A percentile compares a stretch with the other conserved stretches of the same genome.
Conservation (phyloP, 2,329 filamentous ascomycete species). For the Pezicula neosporulosa region DNA sequence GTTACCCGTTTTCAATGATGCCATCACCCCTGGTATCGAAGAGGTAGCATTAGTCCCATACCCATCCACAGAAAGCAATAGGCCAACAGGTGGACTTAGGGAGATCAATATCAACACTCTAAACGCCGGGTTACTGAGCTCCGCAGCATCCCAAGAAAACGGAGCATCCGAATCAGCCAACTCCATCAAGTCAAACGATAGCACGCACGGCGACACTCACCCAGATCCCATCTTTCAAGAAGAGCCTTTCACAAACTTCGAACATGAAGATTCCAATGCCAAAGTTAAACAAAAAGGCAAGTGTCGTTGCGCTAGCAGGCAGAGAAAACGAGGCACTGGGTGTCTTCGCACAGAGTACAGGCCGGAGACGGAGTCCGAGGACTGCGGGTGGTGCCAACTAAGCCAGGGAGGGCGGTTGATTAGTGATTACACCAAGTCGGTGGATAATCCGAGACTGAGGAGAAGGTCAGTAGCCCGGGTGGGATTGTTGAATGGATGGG, state of each 20-base stretch:
- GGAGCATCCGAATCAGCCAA: neutral
- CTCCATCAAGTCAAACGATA: neutral
- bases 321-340: constrained; percentile 34
- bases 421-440: too few species aligned
- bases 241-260: constrained; percentile 18
- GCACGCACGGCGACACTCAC: neutral
- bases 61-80: constrained; percentile 16
- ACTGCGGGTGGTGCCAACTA: neutral
- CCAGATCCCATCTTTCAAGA: constrained; percentile 20
- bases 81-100: constrained; percentile 40
- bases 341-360: constrained; percentile 20
- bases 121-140: constrained; percentile 34
- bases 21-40: constrained; percentile 4
- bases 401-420: too few species aligned
- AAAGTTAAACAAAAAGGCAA: constrained; percentile 34
- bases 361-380: constrained; percentile 26
- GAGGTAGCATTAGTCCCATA: constrained; percentile 13
- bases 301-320: constrained; percentile 37
- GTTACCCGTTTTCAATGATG: constrained; percentile 23
- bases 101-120: constrained; percentile 42
- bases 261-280: constrained; percentile 38
- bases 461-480: too few species aligned
- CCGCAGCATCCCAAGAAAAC: constrained; percentile 8
- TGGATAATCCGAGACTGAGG: too few species aligned
- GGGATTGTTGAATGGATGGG: too few species aligned